Percentiles rank a stretch among this genome's conserved stretches.
These are phyloP conservation scores for Diaporthe capsici DNA, from an alignment of 2,329 filamentous ascomycete species.

Conservation along the genomic window DNA sequence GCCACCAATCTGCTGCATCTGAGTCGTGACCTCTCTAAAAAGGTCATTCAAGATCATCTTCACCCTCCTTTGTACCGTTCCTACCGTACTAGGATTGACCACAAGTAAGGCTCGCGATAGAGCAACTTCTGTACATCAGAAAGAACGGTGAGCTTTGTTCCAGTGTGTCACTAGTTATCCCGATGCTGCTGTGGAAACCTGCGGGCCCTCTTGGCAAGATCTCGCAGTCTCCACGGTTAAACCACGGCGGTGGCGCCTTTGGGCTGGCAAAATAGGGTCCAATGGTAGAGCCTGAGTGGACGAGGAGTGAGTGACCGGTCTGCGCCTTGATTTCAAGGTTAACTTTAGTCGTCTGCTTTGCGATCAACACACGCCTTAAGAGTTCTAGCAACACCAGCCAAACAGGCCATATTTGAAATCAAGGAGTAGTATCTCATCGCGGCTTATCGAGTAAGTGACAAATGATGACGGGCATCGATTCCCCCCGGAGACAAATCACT, in stretches of 20 bases:
- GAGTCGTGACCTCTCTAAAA: not conserved
- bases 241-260: not conserved
- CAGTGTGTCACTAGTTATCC: not conserved
- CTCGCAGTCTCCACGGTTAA: not conserved
- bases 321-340: not conserved
- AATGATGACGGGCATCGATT: not conserved
- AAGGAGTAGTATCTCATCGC: not conserved
- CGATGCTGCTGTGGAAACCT: not conserved
- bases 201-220: conserved; percentile 2
- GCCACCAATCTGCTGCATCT: not conserved
- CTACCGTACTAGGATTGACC: not conserved
- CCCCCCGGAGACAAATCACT: not conserved
- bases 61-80: too few relatives aligned
- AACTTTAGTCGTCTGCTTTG: not conserved
- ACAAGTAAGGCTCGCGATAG: not conserved
- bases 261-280: not conserved
- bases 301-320: not conserved
- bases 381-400: not conserved
- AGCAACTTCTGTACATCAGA: not conserved
- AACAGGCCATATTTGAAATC: not conserved
- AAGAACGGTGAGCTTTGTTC: not conserved
- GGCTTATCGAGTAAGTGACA: not conserved
- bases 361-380: not conserved
- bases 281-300: not conserved
- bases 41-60: too few relatives aligned